Base-by-base conservation (phyloP, 139 green algal genomes). In the Closterium sp. region DNA sequence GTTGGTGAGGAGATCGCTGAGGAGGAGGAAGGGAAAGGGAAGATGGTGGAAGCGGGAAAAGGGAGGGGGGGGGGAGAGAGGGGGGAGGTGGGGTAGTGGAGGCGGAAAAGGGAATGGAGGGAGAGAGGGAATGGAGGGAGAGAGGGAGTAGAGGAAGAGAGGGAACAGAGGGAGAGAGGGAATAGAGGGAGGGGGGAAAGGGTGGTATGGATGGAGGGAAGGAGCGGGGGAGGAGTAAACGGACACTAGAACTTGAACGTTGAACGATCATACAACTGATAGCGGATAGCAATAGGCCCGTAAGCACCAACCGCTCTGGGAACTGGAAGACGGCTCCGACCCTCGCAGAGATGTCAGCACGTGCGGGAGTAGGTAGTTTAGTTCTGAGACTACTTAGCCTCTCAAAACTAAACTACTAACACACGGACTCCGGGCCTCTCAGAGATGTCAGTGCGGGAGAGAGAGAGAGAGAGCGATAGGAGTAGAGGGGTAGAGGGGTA, bases 271-370 rank as follows among this genome's bases (percentile, higher is more conserved):
- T n/a, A n/a, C n/a, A n/a, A n/a, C n/a, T n/a, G n/a, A n/a, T n/a
- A n/a, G n/a, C n/a, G n/a, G n/a, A n/a, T n/a, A n/a, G n/a, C n/a
- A n/a, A n/a, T n/a, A n/a, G n/a, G n/a, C n/a, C n/a, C n/a, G n/a
- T n/a, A n/a, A n/a, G n/a, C n/a, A n/a, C n/a, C n/a, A n/a, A 25
- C 90, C 92, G 6, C 92, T 87, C 9, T 43, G 91, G 87, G 92
- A 93, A 23, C 88, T 87, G 87, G n/a, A 93, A 93, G 31, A 93
- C 87, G 6, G 92, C 33, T 4, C 91, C 91, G n/a, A 33, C 64
- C 4, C 31, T n/a, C n/a, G n/a, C n/a, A n/a, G n/a, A n/a, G n/a
- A n/a, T n/a, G n/a, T n/a, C n/a, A n/a, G n/a, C n/a, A n/a, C n/a
- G n/a, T n/a, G n/a, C n/a, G n/a, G n/a, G n/a, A n/a, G n/a, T n/a